These are phyloP conservation scores for Mycena rebaudengoi DNA, from an alignment of 768 basidiomycete species.

Conservation along the genomic window DNA sequence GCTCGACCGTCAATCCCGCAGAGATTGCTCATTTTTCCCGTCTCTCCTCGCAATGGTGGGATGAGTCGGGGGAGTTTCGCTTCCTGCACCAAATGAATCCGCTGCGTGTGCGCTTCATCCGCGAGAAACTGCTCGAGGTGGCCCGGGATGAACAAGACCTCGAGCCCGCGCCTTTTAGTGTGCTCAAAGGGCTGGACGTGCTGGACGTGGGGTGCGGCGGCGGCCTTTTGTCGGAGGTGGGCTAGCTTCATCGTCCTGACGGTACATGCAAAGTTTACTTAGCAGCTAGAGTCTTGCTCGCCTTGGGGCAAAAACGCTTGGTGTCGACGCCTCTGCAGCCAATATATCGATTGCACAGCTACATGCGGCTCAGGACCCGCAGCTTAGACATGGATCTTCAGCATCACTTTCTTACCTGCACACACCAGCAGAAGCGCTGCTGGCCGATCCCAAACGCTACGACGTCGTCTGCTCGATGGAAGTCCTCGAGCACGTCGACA, in stretches of 20 bases:
- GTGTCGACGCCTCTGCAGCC: constrained; percentile 89
- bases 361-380: constrained; percentile 83
- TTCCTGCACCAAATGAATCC: constrained; percentile 97
- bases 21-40: constrained; percentile 92
- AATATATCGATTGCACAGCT: constrained; percentile 87
- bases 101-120: constrained; percentile 82
- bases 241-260: background rate
- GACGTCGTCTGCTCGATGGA: constrained; percentile 98
- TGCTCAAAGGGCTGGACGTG: constrained; percentile 72
- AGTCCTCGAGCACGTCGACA: constrained; percentile 96
- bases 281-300: constrained; percentile 82
- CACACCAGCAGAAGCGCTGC: constrained; percentile 77
- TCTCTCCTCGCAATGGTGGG: constrained; percentile 95
- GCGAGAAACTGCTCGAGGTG: constrained; percentile 74
- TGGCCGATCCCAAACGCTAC: constrained; percentile 70
- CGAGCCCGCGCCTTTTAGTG: constrained; percentile 40
- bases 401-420: constrained; percentile 71
- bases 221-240: constrained; percentile 89
- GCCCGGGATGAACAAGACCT: constrained; percentile 61
- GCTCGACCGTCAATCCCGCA: constrained; percentile 71
- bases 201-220: constrained; percentile 93
- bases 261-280: background rate
- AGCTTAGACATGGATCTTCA: constrained; percentile 47
- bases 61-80: constrained; percentile 89
- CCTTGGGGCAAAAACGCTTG: constrained; percentile 86